These are phyloP conservation scores for Ocimum tenuiflorum DNA, from an alignment of 257 asterid genomes.

Conservation along the genomic window DNA sequence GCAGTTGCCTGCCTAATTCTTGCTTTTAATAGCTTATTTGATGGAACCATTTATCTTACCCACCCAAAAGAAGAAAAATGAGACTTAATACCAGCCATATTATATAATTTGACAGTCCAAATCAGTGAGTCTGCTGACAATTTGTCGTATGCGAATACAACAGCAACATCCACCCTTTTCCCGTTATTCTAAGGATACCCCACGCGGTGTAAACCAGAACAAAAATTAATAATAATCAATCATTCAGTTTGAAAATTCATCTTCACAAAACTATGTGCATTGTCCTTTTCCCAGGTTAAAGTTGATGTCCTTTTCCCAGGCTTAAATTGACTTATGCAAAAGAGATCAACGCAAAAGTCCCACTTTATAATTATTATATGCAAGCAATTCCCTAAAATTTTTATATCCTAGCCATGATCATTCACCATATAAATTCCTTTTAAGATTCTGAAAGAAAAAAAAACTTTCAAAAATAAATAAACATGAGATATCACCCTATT, in stretches of 20 bases:
- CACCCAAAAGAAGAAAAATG: not conserved
- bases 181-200: not conserved
- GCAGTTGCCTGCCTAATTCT: not conserved
- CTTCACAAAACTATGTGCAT: conserved; percentile 8
- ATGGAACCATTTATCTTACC: not conserved
- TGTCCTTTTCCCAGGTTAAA: not conserved
- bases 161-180: not conserved
- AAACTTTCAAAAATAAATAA: not conserved
- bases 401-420: not conserved
- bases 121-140: not conserved
- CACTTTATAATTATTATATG: not conserved
- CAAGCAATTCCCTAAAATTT: not conserved
- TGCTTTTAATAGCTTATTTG: not conserved
- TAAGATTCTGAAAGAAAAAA: not conserved
- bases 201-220: not conserved
- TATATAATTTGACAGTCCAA: too few species aligned
- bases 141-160: too few species aligned
- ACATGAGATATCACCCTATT: not conserved
- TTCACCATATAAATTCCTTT: not conserved
- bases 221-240: not conserved
- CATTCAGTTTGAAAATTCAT: not conserved
- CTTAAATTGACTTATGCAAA: not conserved
- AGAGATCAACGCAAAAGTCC: not conserved
- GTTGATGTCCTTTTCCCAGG: too few species aligned
- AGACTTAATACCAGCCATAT: not conserved